A percentile compares a stretch with the other conserved stretches of the same genome.
These are phyloP conservation scores for Neoboletus brunneissimus DNA, from an alignment of 768 basidiomycete genomes.

Conservation along the genomic window DNA sequence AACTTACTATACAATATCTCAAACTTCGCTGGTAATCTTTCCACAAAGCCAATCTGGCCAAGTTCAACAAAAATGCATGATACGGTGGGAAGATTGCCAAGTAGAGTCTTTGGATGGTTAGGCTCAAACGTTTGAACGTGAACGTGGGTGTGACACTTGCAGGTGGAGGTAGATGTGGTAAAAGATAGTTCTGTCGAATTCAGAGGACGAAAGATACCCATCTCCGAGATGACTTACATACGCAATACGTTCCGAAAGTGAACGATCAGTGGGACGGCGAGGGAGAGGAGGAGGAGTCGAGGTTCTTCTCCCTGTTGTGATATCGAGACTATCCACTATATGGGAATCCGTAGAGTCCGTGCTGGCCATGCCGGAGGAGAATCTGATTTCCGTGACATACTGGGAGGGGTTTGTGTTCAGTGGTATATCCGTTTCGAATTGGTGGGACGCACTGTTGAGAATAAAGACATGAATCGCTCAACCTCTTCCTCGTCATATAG, in stretches of 20 bases:
- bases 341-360: slow-evolving; percentile 17
- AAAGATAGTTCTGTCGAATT: slow-evolving; percentile 36
- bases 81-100: slow-evolving; percentile 51
- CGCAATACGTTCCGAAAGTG: slow-evolving; percentile 29
- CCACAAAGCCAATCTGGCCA: slow-evolving; percentile 54
- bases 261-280: slow-evolving; percentile 11
- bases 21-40: slow-evolving; percentile 45
- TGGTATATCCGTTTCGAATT: background rate
- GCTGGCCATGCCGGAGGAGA: slow-evolving; percentile 30
- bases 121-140: slow-evolving; percentile 50
- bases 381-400: slow-evolving; percentile 60
- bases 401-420: slow-evolving; percentile 21
- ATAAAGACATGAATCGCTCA: slow-evolving; percentile 56
- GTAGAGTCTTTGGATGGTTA: slow-evolving; percentile 54
- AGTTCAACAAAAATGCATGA: slow-evolving; percentile 38
- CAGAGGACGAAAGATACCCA: slow-evolving; percentile 8
- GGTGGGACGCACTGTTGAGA: slow-evolving; percentile 51
- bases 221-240: slow-evolving; percentile 19
- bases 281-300: background rate
- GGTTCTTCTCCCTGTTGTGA: background rate
- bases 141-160: slow-evolving; percentile 44
- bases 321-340: background rate
- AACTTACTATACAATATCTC: slow-evolving; percentile 50
- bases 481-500: slow-evolving; percentile 66
- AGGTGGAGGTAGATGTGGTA: slow-evolving; percentile 47